Evolutionary conservation across 2,329 filamentous ascomycete genomes (phyloP), one percentile per base, ranked within the genome.

Genomic region (Botryotinia calthae): DNA sequence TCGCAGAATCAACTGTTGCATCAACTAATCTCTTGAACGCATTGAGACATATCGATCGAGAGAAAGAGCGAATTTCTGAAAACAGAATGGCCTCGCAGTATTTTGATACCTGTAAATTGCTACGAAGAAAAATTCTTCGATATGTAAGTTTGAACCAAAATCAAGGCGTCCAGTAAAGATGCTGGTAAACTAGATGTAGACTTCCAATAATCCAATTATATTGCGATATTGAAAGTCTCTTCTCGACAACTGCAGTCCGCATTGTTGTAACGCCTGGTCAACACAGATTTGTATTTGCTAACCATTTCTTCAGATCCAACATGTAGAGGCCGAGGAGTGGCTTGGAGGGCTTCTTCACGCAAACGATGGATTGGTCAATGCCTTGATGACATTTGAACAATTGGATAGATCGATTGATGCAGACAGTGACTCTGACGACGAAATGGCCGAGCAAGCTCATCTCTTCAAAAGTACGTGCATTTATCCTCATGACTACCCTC

Each of bases 311-410:
- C 72, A 91, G 89, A 97, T 98, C 75, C 94, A 98, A 80, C 88
- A 94, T 68, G 92, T 98, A 20, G 93, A 97, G 81, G 91, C 90
- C 14, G 95, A 98, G 79, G 91, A 98, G 79, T 98, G 93, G 86
- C 90, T 99, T 14, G 96, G 95, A 59, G 91, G 93, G 74, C 86
- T 99, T 7, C 90, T 99, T 28, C 93, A 96, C 79, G 95, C 95
- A 76, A 98, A 99, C 79, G 96, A 99, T 79, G 93, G 97, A 82
- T 90, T 99, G n/a, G 93, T 98, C 58, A 91, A 91, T 75, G 94
- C 95, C 1, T 86, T 99, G 73, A 97, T 97, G 89, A 93, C 94
- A 0, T 99, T 94, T 80, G 95, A 98, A 82, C 93, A 98, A 78
- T 88, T 98, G 75, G 95, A 99, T 80, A 90, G 91, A 74, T 94